Evolutionary conservation across 306 rosid species (phyloP), one percentile per base, ranked within the genome.

Genomic region (Pyrus pyrifolia): DNA sequence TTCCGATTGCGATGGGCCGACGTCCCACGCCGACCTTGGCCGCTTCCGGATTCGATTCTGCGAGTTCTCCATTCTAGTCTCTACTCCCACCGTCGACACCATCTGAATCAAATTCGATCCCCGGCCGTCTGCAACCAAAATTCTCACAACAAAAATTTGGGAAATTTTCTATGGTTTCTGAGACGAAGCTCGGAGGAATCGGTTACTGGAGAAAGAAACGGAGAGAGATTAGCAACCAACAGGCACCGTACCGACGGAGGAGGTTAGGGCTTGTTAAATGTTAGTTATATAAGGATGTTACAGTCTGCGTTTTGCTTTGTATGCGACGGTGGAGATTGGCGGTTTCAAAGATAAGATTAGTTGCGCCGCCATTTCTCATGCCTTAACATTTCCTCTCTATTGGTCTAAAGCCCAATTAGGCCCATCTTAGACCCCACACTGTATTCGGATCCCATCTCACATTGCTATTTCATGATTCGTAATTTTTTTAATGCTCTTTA

Each of bases 1-100:
- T 74, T 72, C 78, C 13, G 88, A 84, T 53, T 74, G 76, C 8
- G 95, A 84, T 42, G 93, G 96, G 25, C 91, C 87, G 9, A 78
- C 86, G 83, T 93, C 98, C 97, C 98, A 90, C 0, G 90, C 82
- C 29, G 90, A 84, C 63, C 98, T 91, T 78, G 96, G 93, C 46
- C 98, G 87, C 84, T 93, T 93, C 57, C 91, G 79, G 11, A 80
- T 83, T 78, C 92, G 90, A 45, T 74, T 72, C 35, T 85, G 74
- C 33, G 85, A 93, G 78, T 83, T 83, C 79, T 87, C 91, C 97
- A 86, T 87, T 46, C 79, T 38, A 57, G 25, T 71, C 68, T 76
- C 83, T 12, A 81, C 12, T 84, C 79, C 85, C 73, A 83, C 64
- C 33, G 85, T 70, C 33, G 85, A 68, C 46, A 76, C 80, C 91